Base-by-base conservation (phyloP, 2,329 filamentous ascomycete genomes). In the Elsinoe fawcettii region DNA sequence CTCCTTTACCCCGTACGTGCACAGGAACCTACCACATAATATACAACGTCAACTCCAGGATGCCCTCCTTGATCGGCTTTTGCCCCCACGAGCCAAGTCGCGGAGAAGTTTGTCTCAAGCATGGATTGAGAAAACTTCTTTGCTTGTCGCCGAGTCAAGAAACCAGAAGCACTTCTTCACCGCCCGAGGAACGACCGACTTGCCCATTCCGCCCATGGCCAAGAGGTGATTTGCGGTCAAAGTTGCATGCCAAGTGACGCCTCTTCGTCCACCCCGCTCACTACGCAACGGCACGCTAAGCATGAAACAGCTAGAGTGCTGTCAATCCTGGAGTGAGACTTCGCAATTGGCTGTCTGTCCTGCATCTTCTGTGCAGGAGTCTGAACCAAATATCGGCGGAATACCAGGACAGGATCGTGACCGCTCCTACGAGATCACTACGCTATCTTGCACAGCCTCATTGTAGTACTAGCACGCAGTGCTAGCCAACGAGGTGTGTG, bases 211-310 rank as follows among this genome's bases (percentile, higher is more conserved):
- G 49, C 49, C 32, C 18, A 25, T n/a, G 18, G 49, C 49, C 49
- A 53, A 53, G 49, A 23, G 11, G 25, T 39, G 49, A 53, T 53
- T 30, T 53, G 49, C 30, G 18, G 3, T 12, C 41, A 23, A 12
- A 25, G 41, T 46, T 46, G 41, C 41, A 46, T 46, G 49, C 49
- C 49, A 53, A 53, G 49, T 9, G 30, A 39, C 30, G 30, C 32
- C 49, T 34, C 20, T 36, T n/a, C 32, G 49, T 25, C 49, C 49
- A 53, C 49, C 49, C 49, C 49, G 49, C 49, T 53, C 49, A 34
- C 30, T 20, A n/a, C 41, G 20, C 32, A 22, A 53, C 16, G 20
- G 32, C 18, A 22, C 49, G n/a, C 49, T 53, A 53, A 34, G 25
- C 46, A 20, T 34, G 30, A 53, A 37, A 34, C 30, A 39, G 49